These are phyloP conservation scores for Staphylotrichum tortipilum DNA, from an alignment of 495 filamentous ascomycete genomes.

Conservation along the genomic window DNA sequence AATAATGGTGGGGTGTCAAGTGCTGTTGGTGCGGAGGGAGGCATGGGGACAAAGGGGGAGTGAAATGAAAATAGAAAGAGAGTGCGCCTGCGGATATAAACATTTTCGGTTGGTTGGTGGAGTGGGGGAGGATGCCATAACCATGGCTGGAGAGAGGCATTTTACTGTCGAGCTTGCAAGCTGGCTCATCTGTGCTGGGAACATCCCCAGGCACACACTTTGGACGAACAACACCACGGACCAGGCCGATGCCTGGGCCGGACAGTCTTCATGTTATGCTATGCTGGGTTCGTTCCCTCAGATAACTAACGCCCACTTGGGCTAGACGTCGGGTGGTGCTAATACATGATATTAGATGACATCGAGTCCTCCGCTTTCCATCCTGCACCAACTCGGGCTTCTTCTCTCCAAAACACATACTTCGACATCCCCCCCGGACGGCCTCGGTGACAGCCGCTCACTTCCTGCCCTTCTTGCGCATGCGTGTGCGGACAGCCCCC, in stretches of 20 bases:
- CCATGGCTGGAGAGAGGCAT: too few relatives aligned
- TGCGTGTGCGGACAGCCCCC: constrained; percentile 21
- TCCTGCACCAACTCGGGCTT: neutral
- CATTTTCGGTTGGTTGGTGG: too few relatives aligned
- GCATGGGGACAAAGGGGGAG: neutral
- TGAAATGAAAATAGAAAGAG: neutral
- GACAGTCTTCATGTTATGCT: neutral
- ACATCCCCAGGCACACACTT: too few relatives aligned
- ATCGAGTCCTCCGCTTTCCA: neutral
- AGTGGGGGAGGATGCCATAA: too few relatives aligned
- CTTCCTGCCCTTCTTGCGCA: constrained; percentile 22
- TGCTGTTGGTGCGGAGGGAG: too few relatives aligned
- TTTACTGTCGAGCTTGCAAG: too few relatives aligned
- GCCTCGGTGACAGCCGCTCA: neutral
- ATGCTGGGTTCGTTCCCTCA: neutral
- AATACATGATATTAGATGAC: constrained; percentile 5
- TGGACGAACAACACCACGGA: neutral
- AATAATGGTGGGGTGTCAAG: neutral
- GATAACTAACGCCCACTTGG: constrained; percentile 2
- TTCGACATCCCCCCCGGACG: neutral
- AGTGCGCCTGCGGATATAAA: neutral
- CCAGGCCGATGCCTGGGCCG: neutral
- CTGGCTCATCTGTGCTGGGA: too few relatives aligned
- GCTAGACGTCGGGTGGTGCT: neutral
- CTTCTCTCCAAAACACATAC: constrained; percentile 6